Evolutionary conservation across 2,329 filamentous ascomycete species (phyloP).

Genomic region (Penicillium sp.): DNA sequence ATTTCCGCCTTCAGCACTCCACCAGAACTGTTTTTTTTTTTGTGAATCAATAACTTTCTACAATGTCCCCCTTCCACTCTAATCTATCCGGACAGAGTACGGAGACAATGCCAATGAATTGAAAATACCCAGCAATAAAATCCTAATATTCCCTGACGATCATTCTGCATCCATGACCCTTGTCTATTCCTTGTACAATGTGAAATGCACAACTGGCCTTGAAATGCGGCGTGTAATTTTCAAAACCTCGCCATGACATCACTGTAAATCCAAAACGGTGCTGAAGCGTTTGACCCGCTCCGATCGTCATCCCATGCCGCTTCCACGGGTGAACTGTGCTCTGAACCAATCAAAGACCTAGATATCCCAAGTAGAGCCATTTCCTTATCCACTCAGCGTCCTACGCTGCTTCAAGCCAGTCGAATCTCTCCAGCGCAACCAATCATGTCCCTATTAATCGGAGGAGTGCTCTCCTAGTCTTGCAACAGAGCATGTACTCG

Average conservation of each 20-base stretch:
- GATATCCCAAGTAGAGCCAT: conserved; percentile 1
- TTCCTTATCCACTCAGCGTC: conserved; percentile 28
- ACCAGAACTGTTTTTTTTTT: no score
- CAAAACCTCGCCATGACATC: conserved; percentile 30
- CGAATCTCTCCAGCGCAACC: conserved; percentile 9
- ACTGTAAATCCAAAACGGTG: conserved; percentile 24
- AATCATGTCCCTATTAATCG: conserved; percentile 9
- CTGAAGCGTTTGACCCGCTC: conserved; percentile 30
- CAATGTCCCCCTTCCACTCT: no score
- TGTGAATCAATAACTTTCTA: no score
- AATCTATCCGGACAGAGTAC: no score
- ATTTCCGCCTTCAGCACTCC: background rate
- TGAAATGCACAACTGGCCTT: background rate
- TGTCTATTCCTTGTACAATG: background rate
- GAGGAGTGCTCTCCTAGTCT: background rate
- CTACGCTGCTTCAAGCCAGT: conserved; percentile 22
- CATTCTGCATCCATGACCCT: background rate
- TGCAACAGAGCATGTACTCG: conserved; percentile 6
- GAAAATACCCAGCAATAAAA: background rate
- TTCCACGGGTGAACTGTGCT: conserved; percentile 26
- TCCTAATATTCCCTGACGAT: background rate
- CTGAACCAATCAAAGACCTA: conserved; percentile 21
- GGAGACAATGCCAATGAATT: no score
- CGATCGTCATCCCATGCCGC: conserved; percentile 34
- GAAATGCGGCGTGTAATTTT: conserved; percentile 18